Conservation (phyloP, 1,284 basidiomycete genomes). For the Irpex sp. region DNA sequence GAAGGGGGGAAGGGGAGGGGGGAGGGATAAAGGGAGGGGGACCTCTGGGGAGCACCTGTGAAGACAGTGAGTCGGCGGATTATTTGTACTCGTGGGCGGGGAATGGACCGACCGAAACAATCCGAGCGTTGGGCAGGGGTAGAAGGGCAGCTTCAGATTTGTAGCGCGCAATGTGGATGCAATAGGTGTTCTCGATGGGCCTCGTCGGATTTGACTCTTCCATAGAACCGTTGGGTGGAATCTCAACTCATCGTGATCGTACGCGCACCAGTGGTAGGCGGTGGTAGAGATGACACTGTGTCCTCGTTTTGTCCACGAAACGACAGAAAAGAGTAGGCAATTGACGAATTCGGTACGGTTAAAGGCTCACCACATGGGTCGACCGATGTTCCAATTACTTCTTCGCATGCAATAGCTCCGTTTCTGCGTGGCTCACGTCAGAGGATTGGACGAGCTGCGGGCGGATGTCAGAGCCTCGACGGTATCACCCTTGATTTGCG, state of each 20-base stretch:
- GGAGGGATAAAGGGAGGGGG: not conserved
- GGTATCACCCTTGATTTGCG: slow-evolving; percentile 4
- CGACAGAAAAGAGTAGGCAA: not conserved
- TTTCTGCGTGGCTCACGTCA: not conserved
- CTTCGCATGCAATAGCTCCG: not conserved
- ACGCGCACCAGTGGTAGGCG: not conserved
- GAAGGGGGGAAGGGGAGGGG: not conserved
- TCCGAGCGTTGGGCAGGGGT: not conserved
- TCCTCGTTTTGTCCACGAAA: not conserved
- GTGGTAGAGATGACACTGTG: not conserved
- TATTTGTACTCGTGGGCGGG: not conserved
- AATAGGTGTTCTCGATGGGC: not conserved
- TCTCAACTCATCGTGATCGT: not conserved
- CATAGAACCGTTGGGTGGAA: not conserved
- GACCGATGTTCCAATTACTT: not conserved
- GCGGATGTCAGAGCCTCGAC: not conserved
- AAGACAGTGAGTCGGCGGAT: not conserved
- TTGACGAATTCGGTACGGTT: not conserved
- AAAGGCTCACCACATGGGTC: not conserved
- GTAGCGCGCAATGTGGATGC: not conserved
- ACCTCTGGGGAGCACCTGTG: not conserved
- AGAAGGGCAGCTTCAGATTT: not conserved
- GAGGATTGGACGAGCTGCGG: not conserved
- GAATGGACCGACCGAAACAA: not conserved
- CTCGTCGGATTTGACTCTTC: not conserved